Percentiles rank a stretch among this genome's conserved stretches.
Evolutionary conservation across 2,329 filamentous ascomycete genomes (phyloP).

Genomic region (Fusarium armeniacum): DNA sequence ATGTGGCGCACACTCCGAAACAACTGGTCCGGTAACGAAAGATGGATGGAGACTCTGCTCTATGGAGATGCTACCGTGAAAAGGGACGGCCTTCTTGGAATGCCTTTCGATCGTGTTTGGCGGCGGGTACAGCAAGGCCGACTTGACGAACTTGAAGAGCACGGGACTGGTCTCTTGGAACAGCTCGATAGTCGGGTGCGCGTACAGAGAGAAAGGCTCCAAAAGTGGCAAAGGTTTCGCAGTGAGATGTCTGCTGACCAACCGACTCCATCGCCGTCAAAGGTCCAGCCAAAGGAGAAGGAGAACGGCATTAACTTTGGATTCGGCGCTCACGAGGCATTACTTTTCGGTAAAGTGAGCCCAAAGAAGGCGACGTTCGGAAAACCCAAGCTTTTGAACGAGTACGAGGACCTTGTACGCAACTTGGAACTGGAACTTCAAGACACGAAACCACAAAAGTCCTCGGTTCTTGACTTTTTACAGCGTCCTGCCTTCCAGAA

Average conservation of each 20-base stretch:
- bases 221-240: constrained; percentile 80
- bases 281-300: constrained; percentile 41
- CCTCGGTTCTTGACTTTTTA: constrained; percentile 42
- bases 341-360: constrained; percentile 59
- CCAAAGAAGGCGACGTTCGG: constrained; percentile 48
- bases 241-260: constrained; percentile 60
- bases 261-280: constrained; percentile 42
- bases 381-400: constrained; percentile 52
- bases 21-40: constrained; percentile 83
- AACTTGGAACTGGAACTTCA: constrained; percentile 60
- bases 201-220: constrained; percentile 75
- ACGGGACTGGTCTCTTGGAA: constrained; percentile 70
- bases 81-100: constrained; percentile 74
- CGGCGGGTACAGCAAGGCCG: constrained; percentile 71
- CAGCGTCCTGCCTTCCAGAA: constrained; percentile 28
- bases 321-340: constrained; percentile 66
- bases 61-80: constrained; percentile 72
- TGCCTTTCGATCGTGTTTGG: constrained; percentile 80
- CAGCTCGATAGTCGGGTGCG: constrained; percentile 78
- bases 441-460: constrained; percentile 43
- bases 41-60: constrained; percentile 79
- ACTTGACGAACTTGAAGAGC: constrained; percentile 68
- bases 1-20: constrained; percentile 74
- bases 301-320: constrained; percentile 66
- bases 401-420: constrained; percentile 62